Evolutionary conservation across 1,284 basidiomycete genomes (phyloP).

Genomic region (Trichosporon inkin): DNA sequence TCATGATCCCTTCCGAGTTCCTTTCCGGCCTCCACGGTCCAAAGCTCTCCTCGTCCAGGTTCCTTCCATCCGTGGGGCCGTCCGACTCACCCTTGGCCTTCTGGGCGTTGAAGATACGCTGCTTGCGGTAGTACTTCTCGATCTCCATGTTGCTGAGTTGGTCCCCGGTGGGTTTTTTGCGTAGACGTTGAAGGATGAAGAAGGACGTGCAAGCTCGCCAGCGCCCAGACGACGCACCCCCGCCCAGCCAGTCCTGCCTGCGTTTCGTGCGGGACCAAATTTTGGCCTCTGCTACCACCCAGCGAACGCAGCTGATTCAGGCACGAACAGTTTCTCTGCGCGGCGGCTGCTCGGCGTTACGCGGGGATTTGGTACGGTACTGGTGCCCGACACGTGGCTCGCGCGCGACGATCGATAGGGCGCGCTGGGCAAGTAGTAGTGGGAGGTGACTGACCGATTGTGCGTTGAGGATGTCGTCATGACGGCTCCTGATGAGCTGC

Average conservation of each 20-base stretch:
- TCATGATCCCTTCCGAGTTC: not conserved
- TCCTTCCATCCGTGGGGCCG: not conserved
- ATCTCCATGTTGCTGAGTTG: constrained; percentile 9
- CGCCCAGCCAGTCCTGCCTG: not conserved
- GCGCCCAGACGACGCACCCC: not conserved
- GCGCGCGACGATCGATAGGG: not conserved
- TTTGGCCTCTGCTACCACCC: not conserved
- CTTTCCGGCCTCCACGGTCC: no score
- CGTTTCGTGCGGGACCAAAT: not conserved
- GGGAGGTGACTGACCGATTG: no score
- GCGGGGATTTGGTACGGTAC: no score
- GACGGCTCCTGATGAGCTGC: not conserved
- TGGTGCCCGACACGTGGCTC: no score
- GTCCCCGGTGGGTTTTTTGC: constrained; percentile 8
- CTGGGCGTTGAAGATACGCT: constrained; percentile 96
- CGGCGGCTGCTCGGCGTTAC: no score
- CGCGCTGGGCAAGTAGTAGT: not conserved
- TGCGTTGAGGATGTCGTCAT: constrained; percentile 5
- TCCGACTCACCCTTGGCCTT: constrained; percentile 74
- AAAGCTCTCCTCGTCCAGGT: not conserved
- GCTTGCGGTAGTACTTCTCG: constrained; percentile 71
- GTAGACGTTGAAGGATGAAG: constrained; percentile 10
- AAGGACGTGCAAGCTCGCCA: not conserved
- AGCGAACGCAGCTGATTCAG: no score
- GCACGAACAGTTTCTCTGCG: no score